These are phyloP conservation scores for Trametes sp. DNA, from an alignment of 1,284 basidiomycete species.

Conservation along the genomic window DNA sequence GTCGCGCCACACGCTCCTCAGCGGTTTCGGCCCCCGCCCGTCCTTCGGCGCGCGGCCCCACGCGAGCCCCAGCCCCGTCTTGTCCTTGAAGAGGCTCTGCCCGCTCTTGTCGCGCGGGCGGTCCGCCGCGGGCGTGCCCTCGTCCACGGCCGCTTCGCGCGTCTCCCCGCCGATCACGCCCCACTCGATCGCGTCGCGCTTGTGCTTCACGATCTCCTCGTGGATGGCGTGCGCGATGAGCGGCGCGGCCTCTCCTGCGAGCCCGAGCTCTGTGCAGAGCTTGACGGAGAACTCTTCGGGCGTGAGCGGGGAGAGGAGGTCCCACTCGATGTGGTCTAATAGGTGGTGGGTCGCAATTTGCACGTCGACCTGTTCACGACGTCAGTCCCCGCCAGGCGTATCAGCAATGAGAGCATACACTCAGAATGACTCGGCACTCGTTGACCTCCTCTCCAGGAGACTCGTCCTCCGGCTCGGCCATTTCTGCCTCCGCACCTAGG, in stretches of 20 bases:
- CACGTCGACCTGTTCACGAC: slow-evolving; percentile 84
- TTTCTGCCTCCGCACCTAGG: slow-evolving; percentile 41
- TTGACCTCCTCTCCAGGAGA: slow-evolving; percentile 66
- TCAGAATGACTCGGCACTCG: slow-evolving; percentile 90
- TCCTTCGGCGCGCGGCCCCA: slow-evolving; percentile 75
- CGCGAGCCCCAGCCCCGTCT: slow-evolving; percentile 76
- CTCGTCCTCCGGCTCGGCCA: slow-evolving; percentile 44
- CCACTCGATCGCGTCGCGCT: slow-evolving; percentile 93
- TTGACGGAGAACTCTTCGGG: slow-evolving; percentile 87
- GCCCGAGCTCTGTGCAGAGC: slow-evolving; percentile 88
- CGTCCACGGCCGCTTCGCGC: slow-evolving; percentile 35
- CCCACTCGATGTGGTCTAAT: slow-evolving; percentile 98
- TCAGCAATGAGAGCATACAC: slow-evolving; percentile 66
- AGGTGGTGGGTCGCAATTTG: slow-evolving; percentile 93
- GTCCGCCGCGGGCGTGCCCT: slow-evolving; percentile 33
- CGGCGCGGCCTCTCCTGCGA: slow-evolving; percentile 88
- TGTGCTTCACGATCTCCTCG: slow-evolving; percentile 94
- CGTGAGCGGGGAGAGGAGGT: slow-evolving; percentile 90
- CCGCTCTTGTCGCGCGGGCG: slow-evolving; percentile 55
- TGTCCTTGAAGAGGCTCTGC: slow-evolving; percentile 70
- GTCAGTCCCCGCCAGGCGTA: slow-evolving; percentile 7
- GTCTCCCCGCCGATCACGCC: slow-evolving; percentile 77
- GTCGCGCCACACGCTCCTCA: slow-evolving; percentile 93
- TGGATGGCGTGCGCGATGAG: slow-evolving; percentile 93
- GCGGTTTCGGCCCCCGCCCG: slow-evolving; percentile 79